Evolutionary conservation across 371 early-diverging fungal genomes (phyloP).

Genomic region (Syncephalastrum contaminatum): DNA sequence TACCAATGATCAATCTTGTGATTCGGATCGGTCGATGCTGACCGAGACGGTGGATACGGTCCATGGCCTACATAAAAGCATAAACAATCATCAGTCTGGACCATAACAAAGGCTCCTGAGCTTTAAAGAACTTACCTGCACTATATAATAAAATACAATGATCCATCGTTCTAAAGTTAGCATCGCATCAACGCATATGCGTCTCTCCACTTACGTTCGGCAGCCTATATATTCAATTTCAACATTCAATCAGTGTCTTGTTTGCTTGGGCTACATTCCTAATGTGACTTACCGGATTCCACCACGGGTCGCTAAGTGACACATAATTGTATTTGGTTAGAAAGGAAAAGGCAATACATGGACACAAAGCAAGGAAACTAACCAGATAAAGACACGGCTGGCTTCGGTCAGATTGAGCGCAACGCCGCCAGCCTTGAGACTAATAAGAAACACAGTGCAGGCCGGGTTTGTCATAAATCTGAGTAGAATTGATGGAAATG

Average conservation of each 20-base stretch:
- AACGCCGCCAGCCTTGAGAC: slow-evolving; percentile 95
- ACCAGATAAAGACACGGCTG: slow-evolving; percentile 82
- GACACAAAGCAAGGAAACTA: slow-evolving; percentile 4
- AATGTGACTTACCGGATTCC: slow-evolving; percentile 78
- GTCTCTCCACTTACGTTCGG: slow-evolving; percentile 37
- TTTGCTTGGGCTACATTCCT: slow-evolving; percentile 38
- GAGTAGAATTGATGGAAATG: background rate
- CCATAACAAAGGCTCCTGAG: background rate
- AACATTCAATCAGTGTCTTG: background rate
- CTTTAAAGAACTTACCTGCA: slow-evolving; percentile 20
- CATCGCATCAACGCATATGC: background rate
- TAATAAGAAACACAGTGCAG: slow-evolving; percentile 87
- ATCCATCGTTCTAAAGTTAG: background rate
- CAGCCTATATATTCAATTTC: slow-evolving; percentile 19
- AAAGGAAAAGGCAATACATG: background rate
- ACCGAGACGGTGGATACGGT: slow-evolving; percentile 91
- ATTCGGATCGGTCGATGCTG: slow-evolving; percentile 88
- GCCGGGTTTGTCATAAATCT: slow-evolving; percentile 82
- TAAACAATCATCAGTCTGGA: background rate
- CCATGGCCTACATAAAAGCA: slow-evolving; percentile 68
- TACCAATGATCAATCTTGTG: slow-evolving; percentile 89
- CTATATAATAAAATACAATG: slow-evolving; percentile 16
- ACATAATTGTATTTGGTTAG: background rate
- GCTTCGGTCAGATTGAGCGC: slow-evolving; percentile 96
- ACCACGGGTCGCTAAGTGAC: slow-evolving; percentile 77